Base-by-base conservation (phyloP, 306 rosid species). In the Acacia acuminata region DNA sequence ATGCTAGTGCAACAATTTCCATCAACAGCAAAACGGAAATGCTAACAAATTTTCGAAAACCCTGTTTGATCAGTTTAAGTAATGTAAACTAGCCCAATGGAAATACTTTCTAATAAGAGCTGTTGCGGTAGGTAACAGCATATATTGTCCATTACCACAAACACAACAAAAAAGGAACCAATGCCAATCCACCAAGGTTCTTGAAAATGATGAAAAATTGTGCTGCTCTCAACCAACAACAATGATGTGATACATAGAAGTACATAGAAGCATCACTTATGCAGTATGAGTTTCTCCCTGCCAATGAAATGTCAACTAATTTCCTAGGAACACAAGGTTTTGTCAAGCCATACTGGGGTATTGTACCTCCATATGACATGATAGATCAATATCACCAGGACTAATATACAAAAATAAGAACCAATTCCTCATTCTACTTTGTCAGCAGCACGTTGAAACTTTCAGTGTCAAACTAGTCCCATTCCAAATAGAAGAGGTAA, bases 21-120 rank as follows among this genome's bases (percentile, higher is more conserved):
- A 79, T 38, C 51, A 75, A 63, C 34, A 12, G 82, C 20, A 63
- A 61, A 69, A 24, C 17, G 24, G 74, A 70, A 83, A 45, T 72
- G 76, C 40, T 47, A 16, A 47, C 19, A 45, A 47, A 72, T 44
- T 24, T 71, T 45, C 14, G 22, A 44, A 71, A 71, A 13, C 22
- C 40, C 22, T 51, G 17, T 71, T 45, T 45, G 24, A 25, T 30
- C 16, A 71, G 55, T 43, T 43, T 22, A 68, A 19, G 50, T 38
- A 68, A 19, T 12, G 12, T 38, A 68, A 40, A 19, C 73, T 38
- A 38, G 15, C 73, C 45, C 13, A 40, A 42, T 4, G 30, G 32
- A 69, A 40, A 8, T 24, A 19, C 76, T 71, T 24, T 44, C 38
- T 44, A 45, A 3, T 24, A 44, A 71, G 58, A 24, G 55, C 22